Evolutionary conservation across 441 rosid species (phyloP).

Genomic region (Breynia disticha): DNA sequence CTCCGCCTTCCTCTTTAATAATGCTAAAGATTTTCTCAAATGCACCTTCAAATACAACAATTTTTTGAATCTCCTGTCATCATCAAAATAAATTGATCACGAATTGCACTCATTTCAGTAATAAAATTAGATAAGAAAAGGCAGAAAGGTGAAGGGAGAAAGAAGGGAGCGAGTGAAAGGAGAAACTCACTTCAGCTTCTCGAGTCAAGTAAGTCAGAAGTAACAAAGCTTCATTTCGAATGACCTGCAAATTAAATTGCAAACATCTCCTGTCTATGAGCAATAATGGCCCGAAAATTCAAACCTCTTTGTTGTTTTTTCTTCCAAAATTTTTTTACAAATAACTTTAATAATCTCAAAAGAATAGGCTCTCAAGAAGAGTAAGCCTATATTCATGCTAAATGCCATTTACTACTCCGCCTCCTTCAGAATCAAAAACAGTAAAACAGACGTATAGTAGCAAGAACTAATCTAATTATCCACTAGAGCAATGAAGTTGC

Average conservation of each 20-base stretch:
- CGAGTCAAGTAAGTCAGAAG: constrained; percentile 97
- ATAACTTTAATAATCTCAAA: too few species aligned
- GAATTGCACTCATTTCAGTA: constrained; percentile 3
- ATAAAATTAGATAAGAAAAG: constrained; percentile 4
- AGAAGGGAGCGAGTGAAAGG: background rate
- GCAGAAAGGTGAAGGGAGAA: constrained; percentile 9
- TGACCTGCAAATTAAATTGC: constrained; percentile 50
- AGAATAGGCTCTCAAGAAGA: too few species aligned
- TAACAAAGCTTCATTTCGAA: constrained; percentile 86
- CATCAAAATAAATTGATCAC: constrained; percentile 19
- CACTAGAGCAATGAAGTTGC: constrained; percentile 8
- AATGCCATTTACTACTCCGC: too few species aligned
- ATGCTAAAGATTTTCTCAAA: constrained; percentile 92
- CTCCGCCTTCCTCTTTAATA: constrained; percentile 89
- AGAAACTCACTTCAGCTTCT: constrained; percentile 75
- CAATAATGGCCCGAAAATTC: background rate
- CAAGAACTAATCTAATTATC: background rate
- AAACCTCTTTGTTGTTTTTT: background rate
- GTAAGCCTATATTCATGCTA: too few species aligned
- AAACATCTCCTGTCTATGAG: constrained; percentile 9
- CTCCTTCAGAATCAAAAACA: too few species aligned
- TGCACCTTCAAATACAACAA: constrained; percentile 94
- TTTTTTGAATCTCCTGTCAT: constrained; percentile 92
- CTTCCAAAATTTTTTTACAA: background rate
- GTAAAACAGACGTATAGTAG: background rate